phyloP scores from a whole-genome alignment of 176 grass and related monocot species.

The Areca catechu region DNA sequence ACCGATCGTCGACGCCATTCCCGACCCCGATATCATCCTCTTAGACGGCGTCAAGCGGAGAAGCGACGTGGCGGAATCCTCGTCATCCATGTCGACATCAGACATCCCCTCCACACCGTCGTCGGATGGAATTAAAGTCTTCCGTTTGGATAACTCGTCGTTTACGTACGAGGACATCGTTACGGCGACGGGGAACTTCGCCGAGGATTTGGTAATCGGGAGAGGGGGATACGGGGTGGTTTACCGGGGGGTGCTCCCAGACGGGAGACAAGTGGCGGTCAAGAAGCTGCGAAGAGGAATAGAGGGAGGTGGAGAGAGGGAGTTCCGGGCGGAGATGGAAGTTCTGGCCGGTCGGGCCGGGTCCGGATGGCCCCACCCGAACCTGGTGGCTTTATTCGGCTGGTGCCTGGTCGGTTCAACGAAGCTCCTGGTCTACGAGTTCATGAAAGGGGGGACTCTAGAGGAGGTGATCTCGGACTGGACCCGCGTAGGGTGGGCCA shows the following conservation, averaged over 20 bases:
- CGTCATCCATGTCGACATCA: constrained; percentile 12
- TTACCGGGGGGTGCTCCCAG: constrained; percentile 70
- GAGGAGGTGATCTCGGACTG: constrained; percentile 50
- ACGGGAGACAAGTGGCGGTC: constrained; percentile 61
- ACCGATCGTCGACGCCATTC: constrained; percentile 22
- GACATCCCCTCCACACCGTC: background rate
- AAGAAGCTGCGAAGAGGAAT: constrained; percentile 55
- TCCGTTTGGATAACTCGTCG: constrained; percentile 43
- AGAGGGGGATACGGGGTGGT: constrained; percentile 78
- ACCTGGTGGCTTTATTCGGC: constrained; percentile 73
- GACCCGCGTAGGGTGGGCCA: constrained; percentile 21
- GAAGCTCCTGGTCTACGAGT: constrained; percentile 88
- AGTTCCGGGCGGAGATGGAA: constrained; percentile 94
- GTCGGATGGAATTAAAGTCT: constrained; percentile 45
- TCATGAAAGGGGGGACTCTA: constrained; percentile 71
- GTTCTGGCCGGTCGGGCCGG: constrained; percentile 49
- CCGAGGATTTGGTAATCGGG: constrained; percentile 56
- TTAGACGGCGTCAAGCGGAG: constrained; percentile 26
- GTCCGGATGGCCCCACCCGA: constrained; percentile 60
- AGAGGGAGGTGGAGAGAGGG: constrained; percentile 44
- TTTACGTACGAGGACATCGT: constrained; percentile 83
- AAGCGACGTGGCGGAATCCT: constrained; percentile 10
- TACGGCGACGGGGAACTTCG: constrained; percentile 60
- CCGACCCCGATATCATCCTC: constrained; percentile 22
- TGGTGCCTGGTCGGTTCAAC: constrained; percentile 68